These are phyloP conservation scores for Nymphaea thermarum DNA, from an alignment of 164 flowering plant genomes.

Conservation along the genomic window DNA sequence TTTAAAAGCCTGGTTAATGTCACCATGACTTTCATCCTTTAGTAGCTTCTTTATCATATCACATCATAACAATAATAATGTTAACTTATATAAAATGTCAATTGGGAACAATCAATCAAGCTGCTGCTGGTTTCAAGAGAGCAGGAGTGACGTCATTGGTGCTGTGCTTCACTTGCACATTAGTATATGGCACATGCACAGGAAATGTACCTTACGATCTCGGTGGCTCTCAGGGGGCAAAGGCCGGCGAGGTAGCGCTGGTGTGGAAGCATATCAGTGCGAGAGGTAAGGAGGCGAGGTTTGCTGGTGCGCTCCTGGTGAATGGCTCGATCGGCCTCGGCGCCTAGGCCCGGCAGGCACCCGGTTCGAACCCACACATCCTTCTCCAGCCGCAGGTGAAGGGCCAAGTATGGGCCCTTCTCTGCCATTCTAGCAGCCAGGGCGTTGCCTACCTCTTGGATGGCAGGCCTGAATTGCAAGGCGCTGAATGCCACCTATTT, in stretches of 20 bases:
- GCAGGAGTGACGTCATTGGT: too few species aligned
- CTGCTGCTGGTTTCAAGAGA: too few species aligned
- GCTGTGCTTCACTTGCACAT: background rate
- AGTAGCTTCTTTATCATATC: background rate
- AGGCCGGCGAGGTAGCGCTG: slow-evolving; percentile 14
- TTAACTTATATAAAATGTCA: background rate
- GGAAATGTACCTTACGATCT: slow-evolving; percentile 9
- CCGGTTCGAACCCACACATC: slow-evolving; percentile 26
- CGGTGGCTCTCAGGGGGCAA: slow-evolving; percentile 18
- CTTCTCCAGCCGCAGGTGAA: slow-evolving; percentile 22
- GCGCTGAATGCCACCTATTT: slow-evolving; percentile 15
- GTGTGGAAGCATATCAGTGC: slow-evolving; percentile 4
- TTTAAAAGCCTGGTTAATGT: slow-evolving; percentile 6
- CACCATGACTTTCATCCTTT: background rate
- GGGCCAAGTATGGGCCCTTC: slow-evolving; percentile 12
- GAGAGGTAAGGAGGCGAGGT: slow-evolving; percentile 11
- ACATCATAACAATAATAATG: background rate
- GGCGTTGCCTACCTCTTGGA: slow-evolving; percentile 13
- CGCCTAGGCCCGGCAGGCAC: slow-evolving; percentile 13
- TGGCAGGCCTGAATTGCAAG: slow-evolving; percentile 11
- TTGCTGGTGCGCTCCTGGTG: slow-evolving; percentile 6
- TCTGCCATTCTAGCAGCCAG: slow-evolving; percentile 12
- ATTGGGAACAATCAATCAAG: too few species aligned
- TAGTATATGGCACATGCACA: background rate
- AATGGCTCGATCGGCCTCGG: slow-evolving; percentile 6